A percentile compares a stretch with the other conserved stretches of the same genome.
Evolutionary conservation across 2,329 filamentous ascomycete species (phyloP).

Genomic region (Graphium sp.): DNA sequence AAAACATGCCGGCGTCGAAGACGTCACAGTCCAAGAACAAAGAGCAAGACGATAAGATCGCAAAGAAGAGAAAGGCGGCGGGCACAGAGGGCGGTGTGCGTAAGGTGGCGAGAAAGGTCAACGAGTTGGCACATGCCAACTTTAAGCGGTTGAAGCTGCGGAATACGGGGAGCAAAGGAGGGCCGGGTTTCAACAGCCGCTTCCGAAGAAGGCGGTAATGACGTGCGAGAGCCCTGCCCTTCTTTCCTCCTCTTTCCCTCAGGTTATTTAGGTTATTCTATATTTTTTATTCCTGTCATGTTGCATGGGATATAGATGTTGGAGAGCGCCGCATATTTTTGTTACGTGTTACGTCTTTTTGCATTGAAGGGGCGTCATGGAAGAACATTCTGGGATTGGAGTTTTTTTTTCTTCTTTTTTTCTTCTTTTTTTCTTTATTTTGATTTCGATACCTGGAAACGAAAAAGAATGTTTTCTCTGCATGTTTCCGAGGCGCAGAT

Average conservation of each 20-base stretch:
- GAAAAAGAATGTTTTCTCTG: too few species aligned
- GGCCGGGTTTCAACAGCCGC: conserved; percentile 35
- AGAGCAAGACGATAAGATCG: conserved; percentile 2
- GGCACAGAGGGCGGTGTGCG: conserved; percentile 26
- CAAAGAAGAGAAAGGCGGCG: conserved; percentile 12
- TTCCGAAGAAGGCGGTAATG: conserved; percentile 32
- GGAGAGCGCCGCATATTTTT: too few species aligned
- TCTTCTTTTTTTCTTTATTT: too few species aligned
- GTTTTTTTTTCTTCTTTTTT: too few species aligned
- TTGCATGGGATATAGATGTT: too few species aligned
- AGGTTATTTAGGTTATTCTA: too few species aligned
- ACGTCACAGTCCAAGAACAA: conserved; percentile 9
- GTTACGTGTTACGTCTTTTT: too few species aligned
- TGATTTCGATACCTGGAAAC: too few species aligned
- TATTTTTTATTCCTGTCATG: too few species aligned
- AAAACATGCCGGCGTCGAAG: conserved; percentile 5
- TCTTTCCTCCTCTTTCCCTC: neutral
- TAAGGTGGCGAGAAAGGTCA: conserved; percentile 41
- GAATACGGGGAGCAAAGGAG: conserved; percentile 45
- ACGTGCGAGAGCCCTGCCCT: neutral
- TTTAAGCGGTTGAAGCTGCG: conserved; percentile 49
- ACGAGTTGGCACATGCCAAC: conserved; percentile 46
- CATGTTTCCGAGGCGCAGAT: too few species aligned
- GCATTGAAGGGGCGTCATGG: too few species aligned
- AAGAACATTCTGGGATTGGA: too few species aligned